A percentile compares a stretch with the other conserved stretches of the same genome.
Evolutionary conservation across 148 eudicot genomes (phyloP).

Genomic region (Beta vulgaris): DNA sequence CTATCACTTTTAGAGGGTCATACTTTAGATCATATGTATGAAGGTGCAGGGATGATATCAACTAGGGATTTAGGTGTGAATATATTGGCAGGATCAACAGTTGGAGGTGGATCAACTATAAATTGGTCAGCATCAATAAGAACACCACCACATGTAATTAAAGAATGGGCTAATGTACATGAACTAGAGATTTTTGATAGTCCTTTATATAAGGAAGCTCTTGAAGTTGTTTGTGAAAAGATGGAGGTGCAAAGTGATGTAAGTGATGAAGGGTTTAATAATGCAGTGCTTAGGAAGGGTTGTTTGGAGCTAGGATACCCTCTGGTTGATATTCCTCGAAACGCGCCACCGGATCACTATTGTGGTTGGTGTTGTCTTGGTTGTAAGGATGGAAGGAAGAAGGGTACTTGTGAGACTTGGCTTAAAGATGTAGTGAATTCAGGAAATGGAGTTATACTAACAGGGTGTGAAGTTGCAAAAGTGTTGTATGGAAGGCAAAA

Average conservation of each 20-base stretch:
- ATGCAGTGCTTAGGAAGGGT: constrained; percentile 57
- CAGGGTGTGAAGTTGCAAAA: constrained; percentile 40
- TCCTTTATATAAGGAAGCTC: constrained; percentile 41
- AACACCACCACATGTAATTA: constrained; percentile 51
- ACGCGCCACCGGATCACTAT: constrained; percentile 53
- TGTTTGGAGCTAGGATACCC: constrained; percentile 65
- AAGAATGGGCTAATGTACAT: constrained; percentile 50
- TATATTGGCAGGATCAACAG: constrained; percentile 67
- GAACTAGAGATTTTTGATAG: constrained; percentile 52
- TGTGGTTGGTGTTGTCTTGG: constrained; percentile 92
- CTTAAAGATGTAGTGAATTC: constrained; percentile 61
- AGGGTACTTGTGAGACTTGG: constrained; percentile 75
- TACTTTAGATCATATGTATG: constrained; percentile 59
- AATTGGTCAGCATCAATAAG: constrained; percentile 77
- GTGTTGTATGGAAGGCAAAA: constrained; percentile 35
- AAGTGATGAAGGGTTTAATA: constrained; percentile 57
- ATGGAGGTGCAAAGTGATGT: constrained; percentile 73
- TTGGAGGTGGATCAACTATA: constrained; percentile 72
- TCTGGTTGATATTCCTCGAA: constrained; percentile 44
- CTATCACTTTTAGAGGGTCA: constrained; percentile 69
- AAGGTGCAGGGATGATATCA: constrained; percentile 50
- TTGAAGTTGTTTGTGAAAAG: constrained; percentile 55
- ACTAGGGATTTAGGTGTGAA: constrained; percentile 42
- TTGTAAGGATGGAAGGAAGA: constrained; percentile 67
- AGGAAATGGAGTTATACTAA: constrained; percentile 52